These are phyloP conservation scores for Daldinia grandis DNA, from an alignment of 495 filamentous ascomycete genomes.

Conservation along the genomic window DNA sequence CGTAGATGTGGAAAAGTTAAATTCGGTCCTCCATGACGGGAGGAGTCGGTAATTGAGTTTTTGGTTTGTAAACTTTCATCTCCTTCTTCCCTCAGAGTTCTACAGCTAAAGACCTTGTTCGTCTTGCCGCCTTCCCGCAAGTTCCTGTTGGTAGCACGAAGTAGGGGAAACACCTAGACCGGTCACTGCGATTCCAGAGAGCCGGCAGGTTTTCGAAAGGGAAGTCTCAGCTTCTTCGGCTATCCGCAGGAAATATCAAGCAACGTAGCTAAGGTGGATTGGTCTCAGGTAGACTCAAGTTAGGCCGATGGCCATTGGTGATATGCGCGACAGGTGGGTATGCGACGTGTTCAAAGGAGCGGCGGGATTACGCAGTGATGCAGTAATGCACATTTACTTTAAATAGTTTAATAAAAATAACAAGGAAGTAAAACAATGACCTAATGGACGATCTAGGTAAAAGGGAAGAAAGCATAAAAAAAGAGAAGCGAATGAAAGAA, in stretches of 20 bases:
- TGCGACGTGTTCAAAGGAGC: conserved; percentile 43
- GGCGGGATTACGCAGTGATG: conserved; percentile 23
- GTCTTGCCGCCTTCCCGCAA: conserved; percentile 23
- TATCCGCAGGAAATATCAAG: conserved; percentile 28
- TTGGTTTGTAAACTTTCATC: conserved; percentile 29
- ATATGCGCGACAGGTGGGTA: conserved; percentile 33
- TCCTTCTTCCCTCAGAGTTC: conserved; percentile 22
- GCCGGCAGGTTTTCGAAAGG: conserved; percentile 24
- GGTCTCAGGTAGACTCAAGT: conserved; percentile 20
- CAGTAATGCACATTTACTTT: conserved; percentile 1
- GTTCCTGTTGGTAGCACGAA: conserved; percentile 24
- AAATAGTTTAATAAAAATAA: not conserved
- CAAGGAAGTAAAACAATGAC: conserved; percentile 7
- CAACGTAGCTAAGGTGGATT: conserved; percentile 17
- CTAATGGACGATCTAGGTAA: conserved; percentile 8
- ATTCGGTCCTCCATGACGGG: conserved; percentile 39
- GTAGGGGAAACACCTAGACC: conserved; percentile 22
- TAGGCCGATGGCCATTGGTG: conserved; percentile 31
- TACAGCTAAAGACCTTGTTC: conserved; percentile 10
- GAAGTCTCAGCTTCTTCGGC: conserved; percentile 33
- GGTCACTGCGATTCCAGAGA: conserved; percentile 34
- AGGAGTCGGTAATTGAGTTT: conserved; percentile 14
- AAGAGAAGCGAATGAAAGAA: conserved; percentile 37
- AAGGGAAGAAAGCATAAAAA: conserved; percentile 21
- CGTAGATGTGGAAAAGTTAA: conserved; percentile 10